phyloP scores from a whole-genome alignment of 108 stramenopile genomes.

The Skeletonema potamos region DNA sequence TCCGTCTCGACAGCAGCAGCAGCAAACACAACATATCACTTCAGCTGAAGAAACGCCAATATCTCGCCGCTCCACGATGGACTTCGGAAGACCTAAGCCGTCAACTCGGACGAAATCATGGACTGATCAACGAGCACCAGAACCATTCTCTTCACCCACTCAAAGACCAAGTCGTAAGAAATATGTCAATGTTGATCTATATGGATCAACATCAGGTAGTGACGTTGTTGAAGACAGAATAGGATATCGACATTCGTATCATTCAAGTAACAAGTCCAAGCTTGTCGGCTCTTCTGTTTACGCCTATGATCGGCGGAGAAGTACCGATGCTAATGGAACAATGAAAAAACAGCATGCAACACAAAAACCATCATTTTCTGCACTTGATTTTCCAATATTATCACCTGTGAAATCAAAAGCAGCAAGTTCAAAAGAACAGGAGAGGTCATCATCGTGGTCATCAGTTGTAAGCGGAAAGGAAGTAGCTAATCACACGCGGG shows the following conservation, averaged over 20 bases:
- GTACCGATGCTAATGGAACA: background rate
- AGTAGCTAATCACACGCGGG: background rate
- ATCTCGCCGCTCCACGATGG: background rate
- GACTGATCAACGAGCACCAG: conserved; percentile 14
- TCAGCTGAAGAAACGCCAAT: background rate
- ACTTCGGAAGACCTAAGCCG: background rate
- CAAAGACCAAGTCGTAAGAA: background rate
- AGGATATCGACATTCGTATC: background rate
- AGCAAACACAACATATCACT: background rate
- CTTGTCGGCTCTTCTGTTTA: background rate
- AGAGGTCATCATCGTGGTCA: conserved; percentile 11
- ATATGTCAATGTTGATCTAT: background rate
- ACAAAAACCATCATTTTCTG: background rate
- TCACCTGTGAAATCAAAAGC: conserved; percentile 3
- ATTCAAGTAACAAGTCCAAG: background rate
- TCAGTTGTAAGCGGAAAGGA: background rate
- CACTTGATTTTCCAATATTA: conserved; percentile 15
- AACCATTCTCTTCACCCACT: background rate
- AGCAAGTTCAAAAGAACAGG: background rate
- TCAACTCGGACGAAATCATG: conserved; percentile 22
- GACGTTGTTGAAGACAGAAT: background rate
- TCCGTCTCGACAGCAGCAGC: background rate
- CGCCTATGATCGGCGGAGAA: background rate
- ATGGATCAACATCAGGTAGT: background rate
- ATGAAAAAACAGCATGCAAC: background rate